phyloP scores from a whole-genome alignment of 1,284 basidiomycete genomes.

The Irpex lacteus region DNA sequence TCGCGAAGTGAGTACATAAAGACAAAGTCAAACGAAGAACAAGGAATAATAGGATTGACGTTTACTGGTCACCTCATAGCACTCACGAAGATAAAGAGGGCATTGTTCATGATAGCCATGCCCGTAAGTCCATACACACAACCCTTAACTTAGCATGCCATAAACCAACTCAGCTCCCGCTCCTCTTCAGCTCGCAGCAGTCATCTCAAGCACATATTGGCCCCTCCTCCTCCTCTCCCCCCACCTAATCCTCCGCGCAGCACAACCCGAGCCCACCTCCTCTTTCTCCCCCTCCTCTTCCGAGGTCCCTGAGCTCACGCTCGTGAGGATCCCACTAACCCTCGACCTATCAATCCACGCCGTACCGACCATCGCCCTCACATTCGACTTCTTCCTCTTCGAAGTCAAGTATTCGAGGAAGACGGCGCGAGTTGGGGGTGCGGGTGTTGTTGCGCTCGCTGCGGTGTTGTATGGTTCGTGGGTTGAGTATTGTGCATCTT shows the following conservation, averaged over 20 bases:
- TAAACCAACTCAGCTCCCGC: too few species aligned
- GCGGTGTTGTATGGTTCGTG: slow-evolving; percentile 58
- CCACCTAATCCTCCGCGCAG: slow-evolving; percentile 44
- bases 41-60: neutral
- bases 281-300: slow-evolving; percentile 28
- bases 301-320: slow-evolving; percentile 34
- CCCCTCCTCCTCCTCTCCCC: slow-evolving; percentile 52
- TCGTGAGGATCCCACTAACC: slow-evolving; percentile 47
- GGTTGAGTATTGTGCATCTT: slow-evolving; percentile 66
- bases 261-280: slow-evolving; percentile 11
- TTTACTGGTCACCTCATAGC: slow-evolving; percentile 5
- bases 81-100: slow-evolving; percentile 52
- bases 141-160: neutral
- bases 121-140: slow-evolving; percentile 40
- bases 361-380: slow-evolving; percentile 54
- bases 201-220: slow-evolving; percentile 77
- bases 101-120: slow-evolving; percentile 57
- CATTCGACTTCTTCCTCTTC: slow-evolving; percentile 70
- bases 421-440: slow-evolving; percentile 43
- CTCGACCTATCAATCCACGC: slow-evolving; percentile 71
- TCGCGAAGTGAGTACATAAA: slow-evolving; percentile 31
- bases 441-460: slow-evolving; percentile 40
- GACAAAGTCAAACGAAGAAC: neutral
- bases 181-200: slow-evolving; percentile 50
- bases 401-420: slow-evolving; percentile 57